phyloP scores from a whole-genome alignment of 768 basidiomycete genomes.

The Pulveroboletus ravenelii region DNA sequence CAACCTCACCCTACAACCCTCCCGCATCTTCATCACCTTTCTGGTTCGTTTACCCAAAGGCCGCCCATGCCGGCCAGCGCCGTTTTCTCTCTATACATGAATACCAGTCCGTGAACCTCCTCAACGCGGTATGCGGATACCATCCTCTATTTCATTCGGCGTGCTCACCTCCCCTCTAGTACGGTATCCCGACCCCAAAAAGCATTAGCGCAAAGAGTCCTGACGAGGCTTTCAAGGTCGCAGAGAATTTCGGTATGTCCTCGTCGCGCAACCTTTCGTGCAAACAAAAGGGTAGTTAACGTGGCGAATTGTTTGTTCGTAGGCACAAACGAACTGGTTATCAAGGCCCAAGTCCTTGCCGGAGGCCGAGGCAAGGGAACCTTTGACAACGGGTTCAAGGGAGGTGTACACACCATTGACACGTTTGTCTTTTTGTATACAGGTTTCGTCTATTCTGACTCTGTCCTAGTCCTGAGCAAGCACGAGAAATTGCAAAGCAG shows the following conservation, averaged over 20 bases:
- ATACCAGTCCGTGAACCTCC: conserved; percentile 91
- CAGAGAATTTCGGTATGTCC: conserved; percentile 76
- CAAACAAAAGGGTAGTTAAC: not conserved
- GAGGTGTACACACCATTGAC: conserved; percentile 93
- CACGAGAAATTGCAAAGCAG: conserved; percentile 78
- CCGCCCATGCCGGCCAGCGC: conserved; percentile 75
- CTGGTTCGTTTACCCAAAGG: conserved; percentile 32
- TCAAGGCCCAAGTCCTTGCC: conserved; percentile 98
- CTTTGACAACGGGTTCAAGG: conserved; percentile 93
- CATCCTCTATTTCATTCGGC: not conserved
- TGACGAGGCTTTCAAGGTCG: conserved; percentile 85
- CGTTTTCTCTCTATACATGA: conserved; percentile 96
- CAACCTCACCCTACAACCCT: not conserved
- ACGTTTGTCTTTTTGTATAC: conserved; percentile 45
- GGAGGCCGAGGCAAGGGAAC: conserved; percentile 98
- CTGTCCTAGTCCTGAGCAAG: conserved; percentile 70
- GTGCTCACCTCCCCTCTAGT: conserved; percentile 45
- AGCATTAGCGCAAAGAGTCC: conserved; percentile 82
- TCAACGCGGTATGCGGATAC: conserved; percentile 71
- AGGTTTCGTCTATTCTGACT: conserved; percentile 5
- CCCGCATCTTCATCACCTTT: not conserved
- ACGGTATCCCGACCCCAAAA: conserved; percentile 93
- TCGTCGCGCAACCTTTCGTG: not conserved
- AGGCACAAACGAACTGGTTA: conserved; percentile 81
- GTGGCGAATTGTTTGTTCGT: conserved; percentile 3